Base-by-base conservation (phyloP, 176 grass and related monocot genomes). In the Tuctoria greenei region DNA sequence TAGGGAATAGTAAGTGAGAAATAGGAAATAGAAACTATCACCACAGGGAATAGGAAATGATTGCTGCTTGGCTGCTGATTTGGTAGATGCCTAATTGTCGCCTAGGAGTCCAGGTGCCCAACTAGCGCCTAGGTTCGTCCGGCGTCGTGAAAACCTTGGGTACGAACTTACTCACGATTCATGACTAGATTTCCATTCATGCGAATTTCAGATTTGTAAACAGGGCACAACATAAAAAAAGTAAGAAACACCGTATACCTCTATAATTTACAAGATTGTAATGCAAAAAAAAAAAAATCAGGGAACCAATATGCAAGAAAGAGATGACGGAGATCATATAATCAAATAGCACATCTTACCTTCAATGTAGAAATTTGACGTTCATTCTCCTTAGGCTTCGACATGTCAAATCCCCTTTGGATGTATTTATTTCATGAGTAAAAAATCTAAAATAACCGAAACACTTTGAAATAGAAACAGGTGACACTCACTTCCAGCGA, bases 401-500 rank as follows among this genome's bases (percentile, higher is more conserved):
- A 90, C 75, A 82, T 86, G 69, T 90, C 86, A 84, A 91, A 91
- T 78, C 88, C 95, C 88, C 95, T 96, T 82, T 84, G 49, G 27
- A 67, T 16, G 42, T 43, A 66, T 82, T 80, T 68, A 79, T 92
- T 47, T 83, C 67, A 78, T 79, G 40, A 78, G 61, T 82, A 63
- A 74, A 54, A 79, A 79, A 61, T 16, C 44, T 54, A 67, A 69
- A 50, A 71, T 46, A 75, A 26, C 35, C 20, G 14, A 54, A 84
- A 49, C 50, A 35, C 7, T 45, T 36, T 20, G 82, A 46, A 54
- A 68, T 16, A 54, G 73, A 78, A 82, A 80, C 21, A 79, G 17
- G 65, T 52, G 38, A 17, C 21, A 86, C 85, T 87, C 88, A 97
- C 93, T 97, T 97, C 93, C 90, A 97, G 59, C 78, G 78, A 73